Conservation (phyloP, 352 stramenopile species). For the Phytophthora cryptogea region DNA sequence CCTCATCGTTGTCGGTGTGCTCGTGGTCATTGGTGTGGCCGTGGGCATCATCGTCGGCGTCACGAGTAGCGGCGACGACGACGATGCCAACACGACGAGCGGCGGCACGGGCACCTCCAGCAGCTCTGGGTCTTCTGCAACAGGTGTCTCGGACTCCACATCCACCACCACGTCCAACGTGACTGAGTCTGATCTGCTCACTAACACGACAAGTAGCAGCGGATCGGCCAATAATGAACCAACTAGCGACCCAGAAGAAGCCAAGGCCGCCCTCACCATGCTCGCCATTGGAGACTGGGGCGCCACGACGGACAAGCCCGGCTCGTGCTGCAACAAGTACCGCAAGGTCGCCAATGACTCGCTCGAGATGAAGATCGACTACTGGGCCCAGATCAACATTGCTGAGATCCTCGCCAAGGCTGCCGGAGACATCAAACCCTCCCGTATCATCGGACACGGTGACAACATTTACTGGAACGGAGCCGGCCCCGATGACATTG, state of each 20-base stretch:
- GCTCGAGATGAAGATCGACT: conserved; percentile 88
- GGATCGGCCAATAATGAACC: conserved; percentile 45
- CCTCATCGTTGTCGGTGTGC: conserved; percentile 68
- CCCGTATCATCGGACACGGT: conserved; percentile 76
- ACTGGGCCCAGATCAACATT: conserved; percentile 86
- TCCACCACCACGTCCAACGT: conserved; percentile 32
- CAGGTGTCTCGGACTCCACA: conserved; percentile 5
- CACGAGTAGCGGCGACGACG: conserved; percentile 37
- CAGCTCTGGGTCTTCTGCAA: conserved; percentile 12
- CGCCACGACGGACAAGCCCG: conserved; percentile 84
- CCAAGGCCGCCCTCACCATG: conserved; percentile 68
- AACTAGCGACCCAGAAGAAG: conserved; percentile 61
- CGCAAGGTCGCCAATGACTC: conserved; percentile 78
- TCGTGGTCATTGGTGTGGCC: conserved; percentile 68
- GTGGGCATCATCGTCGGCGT: conserved; percentile 74
- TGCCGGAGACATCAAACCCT: conserved; percentile 68
- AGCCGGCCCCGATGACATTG: conserved; percentile 72
- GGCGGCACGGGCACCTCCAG: conserved; percentile 17
- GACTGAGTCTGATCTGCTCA: conserved; percentile 55
- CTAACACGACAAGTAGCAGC: conserved; percentile 35
- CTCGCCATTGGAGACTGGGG: conserved; percentile 89
- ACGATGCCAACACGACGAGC: conserved; percentile 40
- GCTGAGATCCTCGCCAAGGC: conserved; percentile 78
- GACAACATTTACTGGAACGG: conserved; percentile 92
- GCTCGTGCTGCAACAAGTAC: conserved; percentile 91